Evolutionary conservation across 306 rosid species (phyloP), one percentile per base, ranked within the genome.

Genomic region (Trifolium repens): DNA sequence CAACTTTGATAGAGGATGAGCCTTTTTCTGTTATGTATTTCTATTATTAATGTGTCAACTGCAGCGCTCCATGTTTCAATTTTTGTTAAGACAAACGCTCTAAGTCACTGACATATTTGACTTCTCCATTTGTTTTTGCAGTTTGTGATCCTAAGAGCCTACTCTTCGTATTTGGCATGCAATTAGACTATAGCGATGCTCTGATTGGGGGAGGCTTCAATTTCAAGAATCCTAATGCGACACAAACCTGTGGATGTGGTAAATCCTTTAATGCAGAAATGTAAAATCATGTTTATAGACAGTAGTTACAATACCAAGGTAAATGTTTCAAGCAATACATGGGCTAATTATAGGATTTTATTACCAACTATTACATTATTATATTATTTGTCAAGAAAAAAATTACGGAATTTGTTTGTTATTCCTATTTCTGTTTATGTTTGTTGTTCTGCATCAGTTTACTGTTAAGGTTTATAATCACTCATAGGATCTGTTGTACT

Each of bases 131-230:
- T 73, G 65, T 22, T 61, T 75, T 76, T 39, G 87, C 88, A 94
- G 98, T 94, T 50, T 91, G 97, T 70, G 98, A 94, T 86, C 96
- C 98, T 1, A 94, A 91, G 89, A 91, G 96, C 84, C 94, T 94
- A 40, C 97, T 94, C 70, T 94, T 94, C 81, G 5, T 91, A 79
- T 91, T 82, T 70, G 97, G 98, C 71, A 88, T 94, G 98, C 98
- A 94, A 83, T 86, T 94, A 82, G 98, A 91, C 79, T 91, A 94
- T 80, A 94, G 98, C 54, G 91, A 91, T 73, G 98, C 98, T 55
- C 93, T 94, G 37, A 94, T 91, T 27, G 98, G 98, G 26, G 98
- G 98, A 62, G 98, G 98, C 58, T 94, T 94, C 74, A 85, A 96
- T 70, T 94, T 94, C 86, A 89, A 91, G 88, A 94, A 94, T 79